Evolutionary conservation across 2,329 filamentous ascomycete genomes (phyloP), one percentile per base, ranked within the genome.

Genomic region (Penicillium paneum): DNA sequence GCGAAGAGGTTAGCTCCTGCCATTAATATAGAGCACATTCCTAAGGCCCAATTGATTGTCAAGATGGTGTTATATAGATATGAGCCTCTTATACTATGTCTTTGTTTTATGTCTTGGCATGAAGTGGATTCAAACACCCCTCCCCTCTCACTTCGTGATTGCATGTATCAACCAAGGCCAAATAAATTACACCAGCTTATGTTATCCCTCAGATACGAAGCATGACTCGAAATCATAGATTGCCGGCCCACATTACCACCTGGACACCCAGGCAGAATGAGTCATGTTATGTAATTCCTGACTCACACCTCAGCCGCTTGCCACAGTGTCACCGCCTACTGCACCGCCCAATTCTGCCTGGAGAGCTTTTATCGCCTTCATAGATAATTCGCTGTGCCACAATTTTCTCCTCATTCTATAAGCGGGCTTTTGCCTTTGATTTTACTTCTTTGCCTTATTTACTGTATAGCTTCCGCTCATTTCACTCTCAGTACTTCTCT

Each of bases 301-400:
- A 55, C 26, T 55, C 52, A 55, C 48, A 12, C 13, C n/a, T 17
- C 34, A 21, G 17, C 17, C 12, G 21, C 17, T 19, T 15, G 49
- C 49, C 43, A 48, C 52, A 42, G 35, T n/a, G 38, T 51, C 49
- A 64, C 62, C 62, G 62, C 60, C 42, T 26, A 1, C 0, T 4
- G 1, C 52, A 50, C 62, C 62, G 62, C 62, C 56, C 15, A 12
- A 56, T 63, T 57, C 50, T 64, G 62, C 62, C 62, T 24, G 11
- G 19, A 38, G 48, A 59, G 58, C 56, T 60, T 64, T 63, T 58
- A 54, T 61, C 53, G 49, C 39, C 49, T 55, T 51, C 58, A 24
- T 44, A 50, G 49, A 49, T 49, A 32, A 42, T 55, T 62, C 44
- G 31, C 43, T 49, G 6, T 46, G 50, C 52, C 40, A 58, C 59